Evolutionary conservation across 805 yeast genomes (phyloP).

Genomic region (Osmozyma mogii): DNA sequence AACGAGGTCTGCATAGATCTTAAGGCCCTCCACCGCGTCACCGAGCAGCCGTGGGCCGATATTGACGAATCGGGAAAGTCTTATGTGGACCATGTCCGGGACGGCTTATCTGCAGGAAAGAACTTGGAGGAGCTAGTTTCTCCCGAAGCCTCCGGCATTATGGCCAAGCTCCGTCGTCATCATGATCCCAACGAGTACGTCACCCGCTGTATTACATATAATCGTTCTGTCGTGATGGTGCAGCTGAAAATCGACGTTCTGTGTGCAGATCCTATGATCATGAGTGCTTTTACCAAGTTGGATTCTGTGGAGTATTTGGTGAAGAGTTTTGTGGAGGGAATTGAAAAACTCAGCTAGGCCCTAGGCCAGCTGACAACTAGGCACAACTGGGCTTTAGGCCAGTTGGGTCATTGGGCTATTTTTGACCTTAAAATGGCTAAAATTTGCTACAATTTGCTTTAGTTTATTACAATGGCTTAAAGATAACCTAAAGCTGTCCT

Average conservation of each 20-base stretch:
- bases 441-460: too few relatives aligned
- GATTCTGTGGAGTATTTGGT: slow-evolving; percentile 50
- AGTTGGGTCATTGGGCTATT: too few relatives aligned
- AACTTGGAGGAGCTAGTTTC: slow-evolving; percentile 3
- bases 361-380: too few relatives aligned
- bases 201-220: slow-evolving; percentile 56
- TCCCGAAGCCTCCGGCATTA: slow-evolving; percentile 12
- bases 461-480: too few relatives aligned
- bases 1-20: slow-evolving; percentile 59
- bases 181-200: slow-evolving; percentile 40
- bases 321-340: slow-evolving; percentile 20
- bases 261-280: slow-evolving; percentile 60
- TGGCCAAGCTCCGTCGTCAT: slow-evolving; percentile 22
- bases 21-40: slow-evolving; percentile 41
- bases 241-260: slow-evolving; percentile 50
- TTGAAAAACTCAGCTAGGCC: too few relatives aligned
- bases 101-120: slow-evolving; percentile 35
- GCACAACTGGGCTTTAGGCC: too few relatives aligned
- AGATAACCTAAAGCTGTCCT: too few relatives aligned
- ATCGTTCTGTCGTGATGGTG: slow-evolving; percentile 53
- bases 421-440: too few relatives aligned
- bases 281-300: slow-evolving; percentile 55
- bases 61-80: slow-evolving; percentile 43
- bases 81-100: slow-evolving; percentile 50
- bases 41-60: slow-evolving; percentile 56